These are phyloP conservation scores for Chiua sp. DNA, from an alignment of 1,284 basidiomycete genomes.

Conservation along the genomic window DNA sequence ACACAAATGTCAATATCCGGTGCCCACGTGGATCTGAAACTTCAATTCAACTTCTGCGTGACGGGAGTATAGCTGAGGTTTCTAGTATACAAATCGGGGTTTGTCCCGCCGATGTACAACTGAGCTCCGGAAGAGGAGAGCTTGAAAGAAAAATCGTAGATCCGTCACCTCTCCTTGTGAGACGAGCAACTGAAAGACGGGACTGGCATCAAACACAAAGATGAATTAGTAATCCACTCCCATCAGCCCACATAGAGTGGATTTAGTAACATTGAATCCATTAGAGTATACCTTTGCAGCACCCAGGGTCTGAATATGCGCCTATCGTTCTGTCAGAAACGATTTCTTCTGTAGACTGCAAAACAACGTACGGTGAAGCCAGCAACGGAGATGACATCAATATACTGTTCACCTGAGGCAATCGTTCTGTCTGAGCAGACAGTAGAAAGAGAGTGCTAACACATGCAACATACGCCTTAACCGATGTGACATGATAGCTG, in stretches of 20 bases:
- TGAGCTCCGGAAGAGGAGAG: constrained; percentile 43
- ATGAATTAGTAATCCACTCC: constrained; percentile 36
- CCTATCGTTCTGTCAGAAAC: constrained; percentile 17
- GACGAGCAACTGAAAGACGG: constrained; percentile 28
- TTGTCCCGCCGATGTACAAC: constrained; percentile 47
- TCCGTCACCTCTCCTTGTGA: constrained; percentile 27
- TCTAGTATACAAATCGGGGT: constrained; percentile 24
- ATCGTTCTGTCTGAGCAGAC: constrained; percentile 61
- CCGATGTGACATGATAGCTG: constrained; percentile 13
- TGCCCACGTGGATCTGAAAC: no score
- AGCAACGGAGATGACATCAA: constrained; percentile 49
- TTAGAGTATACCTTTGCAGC: constrained; percentile 33
- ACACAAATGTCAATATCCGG: no score
- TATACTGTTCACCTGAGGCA: constrained; percentile 55
- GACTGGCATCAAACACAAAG: constrained; percentile 9
- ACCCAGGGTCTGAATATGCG: constrained; percentile 36
- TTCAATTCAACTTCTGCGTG: no score
- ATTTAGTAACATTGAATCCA: constrained; percentile 18
- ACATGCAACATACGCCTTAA: constrained; percentile 15
- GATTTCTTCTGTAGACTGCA: not conserved
- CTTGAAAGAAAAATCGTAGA: constrained; percentile 45
- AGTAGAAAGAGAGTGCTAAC: not conserved
- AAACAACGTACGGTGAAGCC: constrained; percentile 32
- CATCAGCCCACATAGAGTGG: constrained; percentile 37
- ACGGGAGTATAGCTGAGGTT: constrained; percentile 2